Evolutionary conservation across 2,329 filamentous ascomycete genomes (phyloP).

Genomic region (Phaeosphaeria sp.): DNA sequence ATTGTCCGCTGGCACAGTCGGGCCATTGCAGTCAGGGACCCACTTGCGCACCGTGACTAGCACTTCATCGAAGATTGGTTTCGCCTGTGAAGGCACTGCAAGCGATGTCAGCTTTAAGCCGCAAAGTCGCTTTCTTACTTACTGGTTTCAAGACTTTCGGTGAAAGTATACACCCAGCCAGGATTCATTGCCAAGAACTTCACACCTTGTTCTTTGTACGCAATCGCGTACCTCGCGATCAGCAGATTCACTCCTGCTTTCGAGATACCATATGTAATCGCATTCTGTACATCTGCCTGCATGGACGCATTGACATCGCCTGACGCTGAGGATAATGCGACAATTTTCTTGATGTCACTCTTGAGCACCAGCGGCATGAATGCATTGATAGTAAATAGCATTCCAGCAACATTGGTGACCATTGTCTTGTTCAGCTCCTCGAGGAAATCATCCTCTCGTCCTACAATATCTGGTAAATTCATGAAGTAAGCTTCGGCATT

Average conservation of each 20-base stretch:
- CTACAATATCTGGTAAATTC: conserved; percentile 28
- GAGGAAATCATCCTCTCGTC: conserved; percentile 12
- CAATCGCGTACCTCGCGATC: conserved; percentile 49
- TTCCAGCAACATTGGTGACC: conserved; percentile 30
- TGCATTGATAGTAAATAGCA: conserved; percentile 40
- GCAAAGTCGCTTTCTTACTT: conserved; percentile 3
- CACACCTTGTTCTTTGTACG: conserved; percentile 22
- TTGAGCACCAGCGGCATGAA: conserved; percentile 47
- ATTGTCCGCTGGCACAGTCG: conserved; percentile 8
- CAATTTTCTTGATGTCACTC: conserved; percentile 49
- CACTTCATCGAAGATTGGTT: background rate
- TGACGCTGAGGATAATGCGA: conserved; percentile 46
- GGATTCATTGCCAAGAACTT: conserved; percentile 15
- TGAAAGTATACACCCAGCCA: conserved; percentile 13
- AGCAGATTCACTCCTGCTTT: conserved; percentile 51
- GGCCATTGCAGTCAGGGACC: conserved; percentile 14
- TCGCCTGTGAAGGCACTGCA: conserved; percentile 8
- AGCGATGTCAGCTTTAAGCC: background rate
- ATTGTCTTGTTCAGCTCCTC: conserved; percentile 23
- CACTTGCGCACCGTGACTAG: conserved; percentile 1
- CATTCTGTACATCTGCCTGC: conserved; percentile 23
- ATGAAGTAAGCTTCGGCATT: conserved; percentile 19
- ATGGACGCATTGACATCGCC: conserved; percentile 37
- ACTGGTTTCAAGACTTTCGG: background rate
- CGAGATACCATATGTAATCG: conserved; percentile 41